Evolutionary conservation across 495 filamentous ascomycete species (phyloP).

Genomic region (Pyronema domesticum): DNA sequence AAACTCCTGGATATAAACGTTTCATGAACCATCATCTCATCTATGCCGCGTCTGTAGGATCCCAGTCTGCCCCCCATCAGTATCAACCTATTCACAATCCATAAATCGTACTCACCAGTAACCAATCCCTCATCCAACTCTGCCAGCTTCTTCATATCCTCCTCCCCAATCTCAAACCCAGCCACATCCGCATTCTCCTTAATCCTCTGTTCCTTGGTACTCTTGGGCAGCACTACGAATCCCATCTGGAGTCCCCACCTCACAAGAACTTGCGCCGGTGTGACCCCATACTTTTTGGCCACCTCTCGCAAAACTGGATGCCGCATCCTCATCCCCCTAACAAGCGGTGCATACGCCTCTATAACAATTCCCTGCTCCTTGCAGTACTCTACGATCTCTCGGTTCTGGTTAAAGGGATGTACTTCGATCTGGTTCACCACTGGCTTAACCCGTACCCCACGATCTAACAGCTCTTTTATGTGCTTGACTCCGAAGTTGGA

Average conservation of each 20-base stretch:
- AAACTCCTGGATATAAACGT: no score
- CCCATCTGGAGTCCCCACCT: constrained; percentile 80
- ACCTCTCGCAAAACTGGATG: constrained; percentile 37
- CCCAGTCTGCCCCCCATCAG: constrained; percentile 20
- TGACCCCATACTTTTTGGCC: constrained; percentile 52
- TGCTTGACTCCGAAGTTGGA: constrained; percentile 52
- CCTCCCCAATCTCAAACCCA: constrained; percentile 45
- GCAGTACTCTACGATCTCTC: constrained; percentile 21
- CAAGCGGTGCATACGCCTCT: constrained; percentile 38
- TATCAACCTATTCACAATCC: not conserved
- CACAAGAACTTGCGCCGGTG: constrained; percentile 58
- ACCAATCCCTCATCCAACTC: constrained; percentile 49
- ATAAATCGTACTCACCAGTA: constrained; percentile 32
- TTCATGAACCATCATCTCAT: not conserved
- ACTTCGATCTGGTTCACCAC: constrained; percentile 43
- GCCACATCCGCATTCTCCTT: constrained; percentile 50
- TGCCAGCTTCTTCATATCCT: constrained; percentile 48
- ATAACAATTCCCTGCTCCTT: constrained; percentile 30
- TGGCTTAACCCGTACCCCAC: constrained; percentile 70
- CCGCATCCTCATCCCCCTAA: constrained; percentile 30
- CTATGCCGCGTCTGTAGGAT: constrained; percentile 24
- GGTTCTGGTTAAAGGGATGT: constrained; percentile 38
- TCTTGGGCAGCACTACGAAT: constrained; percentile 59
- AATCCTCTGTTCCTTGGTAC: constrained; percentile 46
- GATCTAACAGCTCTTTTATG: constrained; percentile 61